These are phyloP conservation scores for Penicillium hesseltinei DNA, from an alignment of 2,329 filamentous ascomycete genomes.

Conservation along the genomic window DNA sequence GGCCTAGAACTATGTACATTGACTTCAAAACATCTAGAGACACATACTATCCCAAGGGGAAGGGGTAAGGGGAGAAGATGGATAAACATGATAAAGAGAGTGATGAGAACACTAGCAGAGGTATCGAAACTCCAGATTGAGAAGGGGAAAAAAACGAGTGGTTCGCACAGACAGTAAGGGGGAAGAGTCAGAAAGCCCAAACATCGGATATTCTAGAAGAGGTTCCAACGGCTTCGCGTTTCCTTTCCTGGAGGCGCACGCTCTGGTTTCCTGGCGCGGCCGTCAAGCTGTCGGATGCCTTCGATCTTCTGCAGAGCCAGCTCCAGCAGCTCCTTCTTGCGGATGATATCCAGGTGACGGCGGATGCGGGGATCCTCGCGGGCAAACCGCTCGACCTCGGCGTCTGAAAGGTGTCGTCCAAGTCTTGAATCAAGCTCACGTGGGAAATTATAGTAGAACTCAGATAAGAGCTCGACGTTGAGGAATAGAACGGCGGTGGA, in stretches of 20 bases:
- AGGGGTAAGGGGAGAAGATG: background rate
- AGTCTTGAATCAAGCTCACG: slow-evolving; percentile 85
- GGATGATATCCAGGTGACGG: slow-evolving; percentile 86
- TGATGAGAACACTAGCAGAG: slow-evolving; percentile 7
- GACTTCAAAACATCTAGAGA: slow-evolving; percentile 5
- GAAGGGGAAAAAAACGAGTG: background rate
- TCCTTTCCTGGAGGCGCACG: slow-evolving; percentile 37
- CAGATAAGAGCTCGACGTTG: slow-evolving; percentile 92
- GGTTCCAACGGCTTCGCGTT: slow-evolving; percentile 43
- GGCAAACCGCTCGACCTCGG: slow-evolving; percentile 85
- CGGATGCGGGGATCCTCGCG: slow-evolving; percentile 89
- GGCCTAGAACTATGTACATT: slow-evolving; percentile 17
- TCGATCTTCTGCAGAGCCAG: slow-evolving; percentile 96
- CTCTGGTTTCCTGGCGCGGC: slow-evolving; percentile 55
- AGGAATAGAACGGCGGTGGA: slow-evolving; percentile 94
- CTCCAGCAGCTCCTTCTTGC: slow-evolving; percentile 87
- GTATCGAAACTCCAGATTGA: slow-evolving; percentile 13
- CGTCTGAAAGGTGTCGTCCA: slow-evolving; percentile 72
- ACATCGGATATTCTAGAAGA: slow-evolving; percentile 35
- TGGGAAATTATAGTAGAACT: slow-evolving; percentile 98
- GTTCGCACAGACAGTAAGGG: slow-evolving; percentile 1
- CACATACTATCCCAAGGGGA: slow-evolving; percentile 2
- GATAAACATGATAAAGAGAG: slow-evolving; percentile 3
- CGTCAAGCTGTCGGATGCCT: slow-evolving; percentile 78
- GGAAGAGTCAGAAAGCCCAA: slow-evolving; percentile 1